Conservation (phyloP, 2,329 filamentous ascomycete genomes). For the Aspergillus sp. region DNA sequence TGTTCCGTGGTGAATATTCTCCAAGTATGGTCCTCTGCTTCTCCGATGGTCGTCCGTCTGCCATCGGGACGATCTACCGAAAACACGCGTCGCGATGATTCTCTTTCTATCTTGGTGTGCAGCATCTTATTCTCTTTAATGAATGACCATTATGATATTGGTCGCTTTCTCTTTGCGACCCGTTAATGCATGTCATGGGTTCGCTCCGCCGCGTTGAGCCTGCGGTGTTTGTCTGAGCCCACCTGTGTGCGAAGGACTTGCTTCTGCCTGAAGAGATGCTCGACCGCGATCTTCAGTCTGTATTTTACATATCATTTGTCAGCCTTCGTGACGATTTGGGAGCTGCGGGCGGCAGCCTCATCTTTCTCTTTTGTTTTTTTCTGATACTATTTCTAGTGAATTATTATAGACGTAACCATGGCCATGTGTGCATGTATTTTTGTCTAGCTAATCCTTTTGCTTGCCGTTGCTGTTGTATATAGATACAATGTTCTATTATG, state of each 20-base stretch:
- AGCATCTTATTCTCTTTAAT: conserved; percentile 26
- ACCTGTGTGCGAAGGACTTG: conserved; percentile 14
- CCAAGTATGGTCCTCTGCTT: background rate
- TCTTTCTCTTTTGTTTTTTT: conserved; percentile 6
- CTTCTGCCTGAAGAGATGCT: conserved; percentile 10
- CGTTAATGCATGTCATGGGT: conserved; percentile 20
- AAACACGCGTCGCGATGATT: conserved; percentile 3
- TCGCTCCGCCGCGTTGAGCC: conserved; percentile 16
- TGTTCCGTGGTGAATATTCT: background rate
- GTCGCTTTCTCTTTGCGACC: conserved; percentile 21
- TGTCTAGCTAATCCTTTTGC: conserved; percentile 3
- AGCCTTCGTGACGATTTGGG: conserved; percentile 7
- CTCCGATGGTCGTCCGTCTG: background rate
- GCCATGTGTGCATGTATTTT: conserved; percentile 8
- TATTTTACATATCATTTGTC: conserved; percentile 19
- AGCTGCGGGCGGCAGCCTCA: conserved; percentile 16
- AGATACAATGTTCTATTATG: background rate
- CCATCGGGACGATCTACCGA: background rate
- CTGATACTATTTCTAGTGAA: conserved; percentile 9
- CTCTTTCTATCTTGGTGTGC: background rate
- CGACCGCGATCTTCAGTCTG: conserved; percentile 13
- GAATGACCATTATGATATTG: conserved; percentile 28
- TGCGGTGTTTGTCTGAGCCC: conserved; percentile 13
- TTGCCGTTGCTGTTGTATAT: conserved; percentile 2
- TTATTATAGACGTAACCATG: conserved; percentile 23